Base-by-base conservation (phyloP, 148 eudicot species). In the Gaultheria prostrata region DNA sequence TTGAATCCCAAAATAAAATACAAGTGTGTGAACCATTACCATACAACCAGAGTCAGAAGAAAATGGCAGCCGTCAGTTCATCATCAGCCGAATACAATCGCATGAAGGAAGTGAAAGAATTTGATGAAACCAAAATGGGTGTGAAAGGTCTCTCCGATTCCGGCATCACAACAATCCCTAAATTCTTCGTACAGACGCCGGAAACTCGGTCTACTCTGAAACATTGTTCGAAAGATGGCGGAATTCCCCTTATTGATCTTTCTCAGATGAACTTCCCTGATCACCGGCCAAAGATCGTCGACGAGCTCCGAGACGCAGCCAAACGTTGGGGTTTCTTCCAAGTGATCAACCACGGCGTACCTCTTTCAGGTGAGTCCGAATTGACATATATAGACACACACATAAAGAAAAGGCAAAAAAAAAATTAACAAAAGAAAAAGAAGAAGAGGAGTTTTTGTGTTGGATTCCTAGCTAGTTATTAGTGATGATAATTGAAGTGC, bases 131-230 rank as follows among this genome's bases (percentile, higher is more conserved):
- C 18, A 86, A 86, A 63, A 50, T 79, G 10, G 88, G 88, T 2
- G 88, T 86, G 28, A 86, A 86, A 80, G 85, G 88, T 20, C 83
- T 86, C 43, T 43, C 57, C 4, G 88, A 86, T 35, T 80, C 85
- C 3, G 88, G 88, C 51, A 67, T 83, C 59, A 83, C 85, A 18
- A 50, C 77, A 12, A 83, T 86, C 20, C 88, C 88, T 1, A 61
- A 75, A 0, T 56, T 86, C 88, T 86, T 86, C 48, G 21, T 82
- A 24, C 88, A 86, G 21, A 61, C 83, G 20, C 88, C 83, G 1
- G 85, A 79, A 9, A 74, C 61, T 33, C 83, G 65, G 3, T 20
- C 83, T 30, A 84, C 59, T 12, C 45, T 78, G 67, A 85, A 85
- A 24, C 10, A 54, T 50, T 50, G 56, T 5, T 18, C 32, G 0